Evolutionary conservation across 2,329 filamentous ascomycete genomes (phyloP), one percentile per base, ranked within the genome.

Genomic region (Fusarium clavum): DNA sequence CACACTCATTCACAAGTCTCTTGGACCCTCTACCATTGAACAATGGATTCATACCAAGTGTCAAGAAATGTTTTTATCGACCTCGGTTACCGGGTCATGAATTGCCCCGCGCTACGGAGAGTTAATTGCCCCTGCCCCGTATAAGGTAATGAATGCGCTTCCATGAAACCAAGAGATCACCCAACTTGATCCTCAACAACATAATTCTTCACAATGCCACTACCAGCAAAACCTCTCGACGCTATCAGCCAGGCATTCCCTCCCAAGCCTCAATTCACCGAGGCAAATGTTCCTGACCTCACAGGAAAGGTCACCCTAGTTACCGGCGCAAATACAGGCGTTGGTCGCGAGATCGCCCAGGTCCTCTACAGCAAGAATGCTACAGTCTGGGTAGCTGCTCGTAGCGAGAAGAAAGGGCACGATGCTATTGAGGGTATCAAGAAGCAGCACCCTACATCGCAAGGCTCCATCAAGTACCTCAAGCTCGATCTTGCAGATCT

Each of bases 231-330:
- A 8, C 67, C 68, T 20, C 29, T 68, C 25, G 18, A 75, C 24
- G 54, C 61, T 40, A 44, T 75, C 16, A 63, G 59, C 34, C 73
- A 76, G 54, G 64, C 61, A 3, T 74, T 73, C 13, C 75, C 75
- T 7, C 66, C 72, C 2, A 74, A 69, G 27, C 75, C 75, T 11
- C 46, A 58, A 25, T 75, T 75, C 52, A 76, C 68, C 3, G 75
- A 77, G 41, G 25, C 94, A 77, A 92, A 97, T 75, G 86, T 97
- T 27, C 92, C 93, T 0, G 75, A 77, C 43, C 74, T 76, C 30
- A 70, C 69, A 6, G 67, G 59, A 20, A 74, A 72, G 91, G 90
- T 92, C 34, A 83, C 81, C 77, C 81, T 90, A 63, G 83, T 90
- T 18, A 90, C 79, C 2, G 79, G 79, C 40, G 76, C 77, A 57